Evolutionary conservation across 2,329 filamentous ascomycete genomes (phyloP).

Genomic region (Iodosphaeria phyllophila): DNA sequence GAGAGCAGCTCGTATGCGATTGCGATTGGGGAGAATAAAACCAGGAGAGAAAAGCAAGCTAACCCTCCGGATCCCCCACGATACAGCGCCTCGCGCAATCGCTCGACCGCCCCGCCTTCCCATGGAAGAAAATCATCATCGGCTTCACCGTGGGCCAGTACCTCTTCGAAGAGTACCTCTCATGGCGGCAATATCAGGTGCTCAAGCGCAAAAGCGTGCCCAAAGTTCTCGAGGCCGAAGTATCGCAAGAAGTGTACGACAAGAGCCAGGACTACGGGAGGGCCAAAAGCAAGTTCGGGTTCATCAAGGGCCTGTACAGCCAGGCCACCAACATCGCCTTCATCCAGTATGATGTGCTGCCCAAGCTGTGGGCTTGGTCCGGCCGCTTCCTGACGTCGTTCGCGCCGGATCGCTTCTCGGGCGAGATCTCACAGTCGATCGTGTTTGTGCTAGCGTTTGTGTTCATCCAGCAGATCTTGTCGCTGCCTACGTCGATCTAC

Average conservation of each 20-base stretch:
- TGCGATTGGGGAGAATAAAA: too few relatives aligned
- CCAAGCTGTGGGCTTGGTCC: slow-evolving; percentile 73
- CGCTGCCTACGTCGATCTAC: slow-evolving; percentile 71
- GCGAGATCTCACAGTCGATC: slow-evolving; percentile 87
- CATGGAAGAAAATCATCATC: slow-evolving; percentile 93
- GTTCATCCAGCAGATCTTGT: slow-evolving; percentile 60
- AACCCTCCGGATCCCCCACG: too few relatives aligned
- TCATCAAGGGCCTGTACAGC: slow-evolving; percentile 64
- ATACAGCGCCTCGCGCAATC: slow-evolving; percentile 60
- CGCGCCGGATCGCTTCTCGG: slow-evolving; percentile 60
- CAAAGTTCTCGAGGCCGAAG: slow-evolving; percentile 72
- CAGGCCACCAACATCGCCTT: slow-evolving; percentile 79
- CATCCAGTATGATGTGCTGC: slow-evolving; percentile 79
- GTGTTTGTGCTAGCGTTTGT: slow-evolving; percentile 82
- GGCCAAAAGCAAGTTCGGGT: slow-evolving; percentile 80
- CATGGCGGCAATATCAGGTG: slow-evolving; percentile 75
- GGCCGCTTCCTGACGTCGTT: slow-evolving; percentile 57
- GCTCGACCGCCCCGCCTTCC: slow-evolving; percentile 82
- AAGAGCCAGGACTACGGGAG: slow-evolving; percentile 93
- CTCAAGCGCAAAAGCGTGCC: slow-evolving; percentile 65
- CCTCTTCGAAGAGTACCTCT: slow-evolving; percentile 75
- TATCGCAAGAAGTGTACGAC: slow-evolving; percentile 79
- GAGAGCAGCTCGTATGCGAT: too few relatives aligned
- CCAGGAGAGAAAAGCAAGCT: too few relatives aligned
- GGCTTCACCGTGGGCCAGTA: slow-evolving; percentile 89